Evolutionary conservation across 176 grass and related monocot species (phyloP).

Genomic region (Olyra latifolia): DNA sequence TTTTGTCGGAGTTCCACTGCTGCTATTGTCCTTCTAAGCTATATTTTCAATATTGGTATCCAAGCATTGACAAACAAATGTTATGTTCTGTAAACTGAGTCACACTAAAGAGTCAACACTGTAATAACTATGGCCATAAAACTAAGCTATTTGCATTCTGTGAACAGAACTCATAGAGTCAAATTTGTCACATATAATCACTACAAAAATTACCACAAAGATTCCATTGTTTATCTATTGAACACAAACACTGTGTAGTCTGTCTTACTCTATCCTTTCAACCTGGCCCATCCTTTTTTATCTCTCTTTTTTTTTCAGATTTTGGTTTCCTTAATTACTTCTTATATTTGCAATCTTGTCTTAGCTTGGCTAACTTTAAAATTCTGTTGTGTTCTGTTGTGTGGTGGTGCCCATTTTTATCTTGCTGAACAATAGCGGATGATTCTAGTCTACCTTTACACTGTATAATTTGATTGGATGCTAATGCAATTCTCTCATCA

Average conservation of each 20-base stretch:
- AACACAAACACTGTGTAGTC: neutral
- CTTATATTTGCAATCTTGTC: neutral
- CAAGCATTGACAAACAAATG: conserved; percentile 3
- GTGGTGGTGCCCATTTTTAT: conserved; percentile 12
- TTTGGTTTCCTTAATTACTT: neutral
- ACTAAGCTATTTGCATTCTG: neutral
- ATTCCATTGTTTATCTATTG: neutral
- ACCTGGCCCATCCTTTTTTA: neutral
- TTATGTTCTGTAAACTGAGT: neutral
- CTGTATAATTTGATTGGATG: conserved; percentile 15
- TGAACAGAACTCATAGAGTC: neutral
- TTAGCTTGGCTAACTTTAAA: conserved; percentile 7
- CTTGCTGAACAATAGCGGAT: neutral
- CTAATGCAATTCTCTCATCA: conserved; percentile 23
- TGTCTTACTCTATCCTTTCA: neutral
- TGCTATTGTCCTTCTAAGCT: neutral
- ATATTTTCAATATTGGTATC: neutral
- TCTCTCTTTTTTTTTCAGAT: neutral
- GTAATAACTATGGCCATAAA: neutral
- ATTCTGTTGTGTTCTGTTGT: too few species aligned
- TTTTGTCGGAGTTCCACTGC: neutral
- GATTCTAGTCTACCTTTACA: conserved; percentile 13
- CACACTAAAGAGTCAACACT: neutral
- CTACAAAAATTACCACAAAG: neutral
- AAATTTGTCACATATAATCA: neutral